Conservation (phyloP, 441 rosid genomes). For the Brassica hybrid region DNA sequence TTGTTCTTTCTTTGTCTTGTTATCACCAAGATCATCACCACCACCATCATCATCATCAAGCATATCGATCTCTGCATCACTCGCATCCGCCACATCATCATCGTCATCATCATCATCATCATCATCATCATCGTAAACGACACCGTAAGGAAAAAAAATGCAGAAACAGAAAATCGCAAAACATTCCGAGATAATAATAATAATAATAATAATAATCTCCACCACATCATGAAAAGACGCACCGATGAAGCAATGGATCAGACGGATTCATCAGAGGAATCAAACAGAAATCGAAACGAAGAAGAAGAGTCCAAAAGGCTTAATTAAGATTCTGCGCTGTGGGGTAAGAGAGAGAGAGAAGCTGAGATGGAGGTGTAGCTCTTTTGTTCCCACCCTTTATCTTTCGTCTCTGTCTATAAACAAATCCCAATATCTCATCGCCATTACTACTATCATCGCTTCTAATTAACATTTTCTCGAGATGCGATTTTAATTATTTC, state of each 20-base stretch:
- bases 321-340: neutral
- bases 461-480: neutral
- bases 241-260: neutral
- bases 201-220: too few species aligned
- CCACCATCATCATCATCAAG: too few species aligned
- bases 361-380: neutral
- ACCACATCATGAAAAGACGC: neutral
- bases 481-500: neutral
- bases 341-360: neutral
- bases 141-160: too few species aligned
- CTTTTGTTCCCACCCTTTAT: neutral
- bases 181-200: too few species aligned
- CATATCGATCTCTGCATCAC: too few species aligned
- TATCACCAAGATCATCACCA: too few species aligned
- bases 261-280: neutral
- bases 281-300: neutral
- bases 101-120: constrained; percentile 28
- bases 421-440: neutral
- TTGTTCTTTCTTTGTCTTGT: too few species aligned
- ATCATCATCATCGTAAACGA: constrained; percentile 53
- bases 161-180: too few species aligned
- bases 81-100: neutral
- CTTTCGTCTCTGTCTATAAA: neutral
- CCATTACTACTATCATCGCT: neutral
- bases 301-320: neutral